phyloP scores from a whole-genome alignment of 129 eudicot genomes.

The Apium graveolens region DNA sequence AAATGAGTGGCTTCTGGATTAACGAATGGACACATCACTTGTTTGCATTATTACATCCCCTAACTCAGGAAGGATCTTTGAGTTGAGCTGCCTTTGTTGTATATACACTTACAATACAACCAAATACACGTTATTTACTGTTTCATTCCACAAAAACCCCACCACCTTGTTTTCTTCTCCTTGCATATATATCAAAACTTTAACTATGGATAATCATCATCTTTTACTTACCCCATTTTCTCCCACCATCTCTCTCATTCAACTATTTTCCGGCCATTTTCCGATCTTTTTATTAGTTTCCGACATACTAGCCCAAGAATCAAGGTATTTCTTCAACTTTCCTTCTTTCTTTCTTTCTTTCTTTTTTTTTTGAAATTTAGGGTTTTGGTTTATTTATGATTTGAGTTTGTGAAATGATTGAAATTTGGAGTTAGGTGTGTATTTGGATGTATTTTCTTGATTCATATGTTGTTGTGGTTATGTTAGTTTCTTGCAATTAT shows the following conservation, averaged over 20 bases:
- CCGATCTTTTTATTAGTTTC: slow-evolving; percentile 8
- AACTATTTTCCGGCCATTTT: slow-evolving; percentile 21
- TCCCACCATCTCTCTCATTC: slow-evolving; percentile 18
- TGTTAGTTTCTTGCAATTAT: slow-evolving; percentile 3
- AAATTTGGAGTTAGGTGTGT: not conserved
- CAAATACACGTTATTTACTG: slow-evolving; percentile 3
- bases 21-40: slow-evolving; percentile 3
- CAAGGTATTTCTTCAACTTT: slow-evolving; percentile 25
- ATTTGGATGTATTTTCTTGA: not conserved
- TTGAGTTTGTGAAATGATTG: not conserved
- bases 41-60: not conserved
- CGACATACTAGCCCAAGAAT: slow-evolving; percentile 7
- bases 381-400: not conserved
- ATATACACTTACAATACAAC: not conserved
- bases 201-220: slow-evolving; percentile 22
- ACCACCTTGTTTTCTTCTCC: slow-evolving; percentile 9
- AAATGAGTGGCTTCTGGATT: not conserved
- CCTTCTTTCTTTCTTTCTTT: too few relatives aligned
- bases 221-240: slow-evolving; percentile 10
- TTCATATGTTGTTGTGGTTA: slow-evolving; percentile 5
- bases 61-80: not conserved
- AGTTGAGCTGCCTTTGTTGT: not conserved
- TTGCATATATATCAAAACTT: not conserved
- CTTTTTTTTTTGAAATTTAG: not conserved
- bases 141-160: not conserved